Conservation (phyloP, 805 yeast genomes). For the Ascoidea tarda region DNA sequence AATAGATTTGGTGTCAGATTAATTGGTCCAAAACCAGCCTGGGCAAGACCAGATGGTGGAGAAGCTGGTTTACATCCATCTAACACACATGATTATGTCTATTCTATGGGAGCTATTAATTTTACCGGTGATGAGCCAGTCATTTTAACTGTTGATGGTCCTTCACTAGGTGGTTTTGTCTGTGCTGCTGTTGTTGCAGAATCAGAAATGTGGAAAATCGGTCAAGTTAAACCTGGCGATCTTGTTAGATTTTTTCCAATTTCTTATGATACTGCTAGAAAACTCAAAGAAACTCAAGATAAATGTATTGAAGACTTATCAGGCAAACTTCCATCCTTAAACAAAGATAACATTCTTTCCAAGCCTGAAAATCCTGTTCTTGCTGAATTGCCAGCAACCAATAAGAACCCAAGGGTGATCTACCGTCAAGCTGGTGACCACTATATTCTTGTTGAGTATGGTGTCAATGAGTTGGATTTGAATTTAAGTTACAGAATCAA, state of each 20-base stretch:
- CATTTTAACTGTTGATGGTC: conserved; percentile 93
- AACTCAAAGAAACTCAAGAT: conserved; percentile 50
- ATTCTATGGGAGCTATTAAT: conserved; percentile 86
- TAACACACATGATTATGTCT: conserved; percentile 96
- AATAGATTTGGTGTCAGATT: conserved; percentile 93
- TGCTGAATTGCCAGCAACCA: conserved; percentile 28
- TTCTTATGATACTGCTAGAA: conserved; percentile 50
- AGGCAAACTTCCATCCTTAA: conserved; percentile 23
- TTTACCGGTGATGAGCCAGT: conserved; percentile 99
- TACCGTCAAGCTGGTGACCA: conserved; percentile 98
- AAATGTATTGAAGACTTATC: conserved; percentile 27
- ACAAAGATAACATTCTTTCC: conserved; percentile 14
- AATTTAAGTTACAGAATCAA: conserved; percentile 77
- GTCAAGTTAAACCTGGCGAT: conserved; percentile 96
- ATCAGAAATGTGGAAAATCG: conserved; percentile 97
- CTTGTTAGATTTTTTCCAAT: conserved; percentile 68
- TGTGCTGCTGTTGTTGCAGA: conserved; percentile 93
- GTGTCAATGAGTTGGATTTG: conserved; percentile 77
- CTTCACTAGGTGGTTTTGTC: conserved; percentile 94
- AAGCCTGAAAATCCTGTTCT: conserved; percentile 61
- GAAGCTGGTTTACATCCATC: conserved; percentile 98
- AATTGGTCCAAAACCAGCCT: conserved; percentile 89
- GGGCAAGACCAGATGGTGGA: conserved; percentile 97
- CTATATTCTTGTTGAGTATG: conserved; percentile 83
- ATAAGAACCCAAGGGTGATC: conserved; percentile 52